Base-by-base conservation (phyloP, 2,329 filamentous ascomycete species). In the Aureobasidium mangrovei region DNA sequence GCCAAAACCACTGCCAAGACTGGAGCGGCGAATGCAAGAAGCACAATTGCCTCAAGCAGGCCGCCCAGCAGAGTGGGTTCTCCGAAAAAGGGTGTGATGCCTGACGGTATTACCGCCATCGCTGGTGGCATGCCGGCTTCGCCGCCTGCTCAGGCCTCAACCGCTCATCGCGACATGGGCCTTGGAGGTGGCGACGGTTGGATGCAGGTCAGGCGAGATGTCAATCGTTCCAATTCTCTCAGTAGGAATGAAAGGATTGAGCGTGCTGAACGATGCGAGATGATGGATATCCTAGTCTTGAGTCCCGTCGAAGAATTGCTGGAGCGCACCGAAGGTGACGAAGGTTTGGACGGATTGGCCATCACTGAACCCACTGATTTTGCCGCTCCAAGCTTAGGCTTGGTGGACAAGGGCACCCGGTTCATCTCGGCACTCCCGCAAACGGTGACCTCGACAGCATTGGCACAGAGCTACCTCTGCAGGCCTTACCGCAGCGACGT, bases 161-260 rank as follows among this genome's bases (percentile, higher is more conserved):
- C 44, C 65, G 72, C 78, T 4, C 79, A 82, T 10, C 78, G 80
- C 54, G 89, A 94, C 18, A 86, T 86, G 78, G 88, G 86, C 2
- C 69, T 86, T 5, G 78, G 72, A 62, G 74, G 70, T 55, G 74
- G 76, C 1, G 79, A 87, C 10, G 91, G 97, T 67, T 98, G 93
- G 91, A 90, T 98, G n/a, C 91, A 97, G 67, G 90, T 97, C 26
- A 85, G 93, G 35, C 83, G 93, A 43, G 94, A 98, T 69, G 86
- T 98, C 44, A 97, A 98, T 69, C 82, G 93, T 35, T 95, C 91
- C 3, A 97, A 95, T 65, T 93, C 91, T 0, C 76, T 96, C 36
- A 95, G 91, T 69, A 85, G 84, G 58, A 93, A 91, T 60, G 93
- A 98, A 72, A 81, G 85, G 24, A 77, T 83, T 38, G 93, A 98